Evolutionary conservation across 2,329 filamentous ascomycete species (phyloP).

Genomic region (Aspergillus sp.): DNA sequence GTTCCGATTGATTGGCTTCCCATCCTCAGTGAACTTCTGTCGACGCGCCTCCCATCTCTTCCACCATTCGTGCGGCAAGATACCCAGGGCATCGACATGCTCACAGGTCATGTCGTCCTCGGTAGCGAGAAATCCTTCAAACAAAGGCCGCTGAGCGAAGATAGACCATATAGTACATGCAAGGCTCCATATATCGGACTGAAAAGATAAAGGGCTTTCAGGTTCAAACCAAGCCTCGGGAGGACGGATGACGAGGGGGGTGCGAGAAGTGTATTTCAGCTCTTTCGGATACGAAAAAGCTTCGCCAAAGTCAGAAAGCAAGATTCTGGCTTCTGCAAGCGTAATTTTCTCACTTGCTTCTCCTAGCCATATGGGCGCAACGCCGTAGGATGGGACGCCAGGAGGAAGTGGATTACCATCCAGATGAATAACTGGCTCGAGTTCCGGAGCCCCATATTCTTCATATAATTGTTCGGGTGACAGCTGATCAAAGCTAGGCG

Average conservation of each 20-base stretch:
- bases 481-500: conserved; percentile 18
- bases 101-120: conserved; percentile 30
- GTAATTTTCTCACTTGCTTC: conserved; percentile 29
- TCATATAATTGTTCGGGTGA: conserved; percentile 19
- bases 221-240: conserved; percentile 40
- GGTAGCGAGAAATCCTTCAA: conserved; percentile 26
- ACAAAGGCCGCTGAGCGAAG: conserved; percentile 30
- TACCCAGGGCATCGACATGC: conserved; percentile 32
- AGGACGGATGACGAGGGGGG: conserved; percentile 29
- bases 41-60: conserved; percentile 24
- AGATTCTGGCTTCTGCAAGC: conserved; percentile 25
- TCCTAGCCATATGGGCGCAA: conserved; percentile 37
- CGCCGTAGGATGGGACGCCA: conserved; percentile 29
- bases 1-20: conserved; percentile 9
- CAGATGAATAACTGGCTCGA: conserved; percentile 18
- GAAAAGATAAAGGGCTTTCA: conserved; percentile 30
- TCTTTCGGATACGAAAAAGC: conserved; percentile 30
- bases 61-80: conserved; percentile 29
- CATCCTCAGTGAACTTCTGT: conserved; percentile 25
- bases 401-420: conserved; percentile 19
- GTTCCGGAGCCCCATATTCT: conserved; percentile 19
- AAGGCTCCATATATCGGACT: conserved; percentile 44
- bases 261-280: conserved; percentile 25
- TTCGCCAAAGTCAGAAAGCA: conserved; percentile 38
- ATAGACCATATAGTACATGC: conserved; percentile 38